A percentile compares a stretch with the other conserved stretches of the same genome.
Evolutionary conservation across 2,329 filamentous ascomycete species (phyloP).

Genomic region (Diaporthe amygdali): DNA sequence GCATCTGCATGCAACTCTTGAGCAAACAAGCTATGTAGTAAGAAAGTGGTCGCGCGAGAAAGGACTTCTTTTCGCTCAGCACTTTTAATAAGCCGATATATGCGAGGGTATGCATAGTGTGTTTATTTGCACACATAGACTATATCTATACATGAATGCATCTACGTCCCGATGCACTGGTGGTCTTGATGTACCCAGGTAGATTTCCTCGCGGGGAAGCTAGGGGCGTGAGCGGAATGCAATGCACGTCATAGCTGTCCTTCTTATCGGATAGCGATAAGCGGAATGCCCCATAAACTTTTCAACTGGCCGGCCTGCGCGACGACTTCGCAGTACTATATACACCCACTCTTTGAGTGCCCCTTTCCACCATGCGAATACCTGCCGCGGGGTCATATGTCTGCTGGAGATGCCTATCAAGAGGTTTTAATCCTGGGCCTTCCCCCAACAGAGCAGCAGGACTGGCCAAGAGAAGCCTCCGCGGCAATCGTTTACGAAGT

Average conservation of each 20-base stretch:
- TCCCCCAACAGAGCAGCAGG: neutral
- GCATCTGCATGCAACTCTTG: neutral
- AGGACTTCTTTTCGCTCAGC: too few relatives aligned
- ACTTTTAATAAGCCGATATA: neutral
- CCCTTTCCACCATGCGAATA: slow-evolving; percentile 35
- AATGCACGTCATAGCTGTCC: neutral
- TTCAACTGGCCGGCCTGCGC: neutral
- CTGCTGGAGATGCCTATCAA: slow-evolving; percentile 37
- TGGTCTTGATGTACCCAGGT: neutral
- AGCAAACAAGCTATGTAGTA: neutral
- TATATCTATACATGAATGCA: neutral
- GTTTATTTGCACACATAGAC: too few relatives aligned
- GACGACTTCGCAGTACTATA: neutral
- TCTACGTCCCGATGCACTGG: neutral
- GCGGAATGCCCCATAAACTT: neutral
- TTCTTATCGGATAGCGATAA: slow-evolving; percentile 4
- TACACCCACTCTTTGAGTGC: neutral
- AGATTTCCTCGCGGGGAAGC: neutral
- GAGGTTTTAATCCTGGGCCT: neutral
- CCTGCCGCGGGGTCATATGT: slow-evolving; percentile 34
- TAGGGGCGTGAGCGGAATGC: neutral
- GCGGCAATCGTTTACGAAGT: neutral
- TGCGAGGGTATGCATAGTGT: too few relatives aligned
- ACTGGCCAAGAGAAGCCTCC: neutral
- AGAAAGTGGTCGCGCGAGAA: neutral